Percentiles rank a stretch among this genome's conserved stretches.
These are phyloP conservation scores for Rosa multiflora DNA, from an alignment of 306 rosid species.

Conservation along the genomic window DNA sequence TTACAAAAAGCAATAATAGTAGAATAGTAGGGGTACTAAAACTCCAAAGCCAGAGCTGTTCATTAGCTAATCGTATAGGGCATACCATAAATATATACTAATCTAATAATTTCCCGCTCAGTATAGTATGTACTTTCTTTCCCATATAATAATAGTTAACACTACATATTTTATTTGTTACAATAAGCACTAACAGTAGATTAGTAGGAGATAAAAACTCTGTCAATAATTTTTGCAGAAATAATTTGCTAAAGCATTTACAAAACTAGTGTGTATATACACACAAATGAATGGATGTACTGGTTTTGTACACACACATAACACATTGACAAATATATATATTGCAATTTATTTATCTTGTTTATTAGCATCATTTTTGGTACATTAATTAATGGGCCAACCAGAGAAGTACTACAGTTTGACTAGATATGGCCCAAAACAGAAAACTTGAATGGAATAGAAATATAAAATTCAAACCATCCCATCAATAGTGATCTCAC, in stretches of 20 bases:
- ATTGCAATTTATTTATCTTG: not conserved
- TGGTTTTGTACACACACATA: not conserved
- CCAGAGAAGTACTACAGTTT: not conserved
- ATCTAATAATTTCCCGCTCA: not conserved
- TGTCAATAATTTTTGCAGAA: not conserved
- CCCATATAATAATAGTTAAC: not conserved
- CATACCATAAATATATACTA: not conserved
- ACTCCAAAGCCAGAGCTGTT: too few relatives aligned
- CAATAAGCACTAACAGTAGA: not conserved
- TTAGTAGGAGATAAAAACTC: not conserved
- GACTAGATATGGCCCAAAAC: conserved; percentile 11
- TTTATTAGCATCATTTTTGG: not conserved
- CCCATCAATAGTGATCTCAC: conserved; percentile 24
- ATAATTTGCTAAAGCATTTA: not conserved
- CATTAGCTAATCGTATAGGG: too few relatives aligned
- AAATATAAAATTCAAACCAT: conserved; percentile 8
- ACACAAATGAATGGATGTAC: not conserved
- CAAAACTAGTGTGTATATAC: not conserved
- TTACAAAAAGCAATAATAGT: not conserved
- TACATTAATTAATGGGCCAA: conserved; percentile 10
- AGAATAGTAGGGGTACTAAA: too few relatives aligned
- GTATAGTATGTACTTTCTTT: too few relatives aligned
- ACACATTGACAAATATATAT: not conserved
- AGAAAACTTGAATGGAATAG: not conserved
- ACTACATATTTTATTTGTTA: not conserved